Evolutionary conservation across 1,139 yeast species (phyloP), one percentile per base, ranked within the genome.

Genomic region (Geotrichum citri-aurantii): DNA sequence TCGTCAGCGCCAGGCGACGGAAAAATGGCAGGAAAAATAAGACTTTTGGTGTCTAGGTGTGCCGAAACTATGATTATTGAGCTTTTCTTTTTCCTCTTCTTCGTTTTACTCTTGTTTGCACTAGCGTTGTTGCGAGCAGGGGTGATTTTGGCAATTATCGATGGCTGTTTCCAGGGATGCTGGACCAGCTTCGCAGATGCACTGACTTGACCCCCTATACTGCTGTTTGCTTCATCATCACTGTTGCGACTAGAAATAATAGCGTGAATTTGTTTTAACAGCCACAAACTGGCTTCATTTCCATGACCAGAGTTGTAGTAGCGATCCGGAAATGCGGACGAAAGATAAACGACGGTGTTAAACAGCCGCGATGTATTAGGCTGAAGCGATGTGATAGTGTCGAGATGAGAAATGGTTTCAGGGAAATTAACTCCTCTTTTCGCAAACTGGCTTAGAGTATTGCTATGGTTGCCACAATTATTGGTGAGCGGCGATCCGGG

Each of bases 1-100:
- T 92, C 99, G 71, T 92, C 98, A 3, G 97, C 97, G 5, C 98
- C 99, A 1, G 98, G 98, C 0, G 97, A 91, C 52, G 82, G 79
- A 65, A 86, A 69, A 23, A 84, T 62, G 54, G 77, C 78, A n/a
- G 96, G 96, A 61, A 88, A 78, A 55, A 88, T 65, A 61, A 89
- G 76, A 69, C 90, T 91, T 63, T 84, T 80, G 1, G 96, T 87
- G 70, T 92, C 99, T 69, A 87, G 89, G 73, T 93, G 98, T 27
- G 96, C 87, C 0, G 97, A 97, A 31, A 92, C 81, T 21, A 92
- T 83, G 2, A 92, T 86, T 29, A 81, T 75, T 48, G 75, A 68
- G 33, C 75, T 77, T 19, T 11, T 17, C 27, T 48, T n/a, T 47
- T n/a, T 19, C 14, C 27, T 33, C 19, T 42, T 27, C 49, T 27